Base-by-base conservation (phyloP, 208 protist genomes). In the Leishmania gerbilli region DNA sequence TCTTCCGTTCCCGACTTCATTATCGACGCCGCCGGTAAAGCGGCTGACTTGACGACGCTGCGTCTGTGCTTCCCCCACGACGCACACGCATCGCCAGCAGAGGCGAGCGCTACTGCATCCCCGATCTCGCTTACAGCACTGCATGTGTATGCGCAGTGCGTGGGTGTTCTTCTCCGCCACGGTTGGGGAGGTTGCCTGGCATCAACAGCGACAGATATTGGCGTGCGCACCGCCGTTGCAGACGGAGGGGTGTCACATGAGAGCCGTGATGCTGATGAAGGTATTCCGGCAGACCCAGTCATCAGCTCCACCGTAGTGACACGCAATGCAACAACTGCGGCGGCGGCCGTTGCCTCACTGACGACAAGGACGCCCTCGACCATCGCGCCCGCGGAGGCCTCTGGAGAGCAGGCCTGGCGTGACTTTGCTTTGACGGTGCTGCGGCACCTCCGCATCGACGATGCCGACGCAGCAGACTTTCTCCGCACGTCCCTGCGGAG, bases 11-110 rank as follows among this genome's bases (percentile, higher is more conserved):
- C 81, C 5, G 85, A 84, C 67, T 78, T 88, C 21, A 77, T 84
- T 34, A 64, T 88, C 24, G 85, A 82, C 51, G 85, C 85, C 8
- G 85, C 85, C 0, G 85, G 81, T 21, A 69, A 71, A 65, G 49
- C 81, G 45, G 79, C 45, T 31, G 85, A 88, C 47, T 40, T 88
- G 58, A 15, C 60, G 24, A 81, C 81, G 53, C 76, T 88, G 49
- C 34, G 71, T 11, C 74, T 62, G 34, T 88, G 80, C 55, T 56
- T 78, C 24, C 37, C 34, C 56, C 77, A 53, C 31, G 79, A 65
- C 53, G 15, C 21, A 47, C 24, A 74, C 37, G 47, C 51, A 19
- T 13, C 53, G 17, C 49, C 79, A 13, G 34, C 55, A 56, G 17
- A 51, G 34, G 27, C 47, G 27, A 74, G 31, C 45, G 64, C 2